Evolutionary conservation across 345 rosid species (phyloP).

Genomic region (Gossypium herbaceum): DNA sequence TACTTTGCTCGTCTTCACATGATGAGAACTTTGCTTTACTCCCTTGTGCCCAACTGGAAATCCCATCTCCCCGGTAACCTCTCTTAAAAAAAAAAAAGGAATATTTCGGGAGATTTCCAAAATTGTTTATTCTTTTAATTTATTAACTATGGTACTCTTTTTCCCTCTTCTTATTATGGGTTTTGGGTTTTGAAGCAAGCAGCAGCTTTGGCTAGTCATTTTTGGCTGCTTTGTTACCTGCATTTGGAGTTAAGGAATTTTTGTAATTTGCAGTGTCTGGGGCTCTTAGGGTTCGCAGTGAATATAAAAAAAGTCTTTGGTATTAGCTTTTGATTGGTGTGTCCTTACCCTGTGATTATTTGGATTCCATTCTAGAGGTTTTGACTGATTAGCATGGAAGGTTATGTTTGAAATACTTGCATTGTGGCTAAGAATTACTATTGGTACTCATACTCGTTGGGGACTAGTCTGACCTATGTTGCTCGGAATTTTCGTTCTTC

Average conservation of each 20-base stretch:
- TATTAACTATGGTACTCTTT: not conserved
- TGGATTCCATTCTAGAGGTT: not conserved
- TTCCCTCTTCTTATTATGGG: not conserved
- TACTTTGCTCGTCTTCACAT: constrained; percentile 81
- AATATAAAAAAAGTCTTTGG: not conserved
- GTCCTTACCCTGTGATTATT: not conserved
- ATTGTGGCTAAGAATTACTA: not conserved
- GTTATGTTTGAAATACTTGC: not conserved
- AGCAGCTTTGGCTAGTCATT: not conserved
- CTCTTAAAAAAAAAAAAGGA: no score
- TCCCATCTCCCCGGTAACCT: constrained; percentile 56
- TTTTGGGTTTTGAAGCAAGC: not conserved
- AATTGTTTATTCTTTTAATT: not conserved
- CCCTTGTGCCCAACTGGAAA: constrained; percentile 77
- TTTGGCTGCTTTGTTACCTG: not conserved
- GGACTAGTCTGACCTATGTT: not conserved
- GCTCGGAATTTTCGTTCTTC: no score
- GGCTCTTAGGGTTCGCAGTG: not conserved
- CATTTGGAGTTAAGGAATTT: not conserved
- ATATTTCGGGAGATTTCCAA: not conserved
- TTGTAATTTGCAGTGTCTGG: not conserved
- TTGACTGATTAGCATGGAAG: not conserved
- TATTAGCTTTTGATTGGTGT: not conserved
- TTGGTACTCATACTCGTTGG: not conserved
- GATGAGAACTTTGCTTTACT: constrained; percentile 72